Base-by-base conservation (phyloP, 2,329 filamentous ascomycete genomes). In the Botrytis fragariae region DNA sequence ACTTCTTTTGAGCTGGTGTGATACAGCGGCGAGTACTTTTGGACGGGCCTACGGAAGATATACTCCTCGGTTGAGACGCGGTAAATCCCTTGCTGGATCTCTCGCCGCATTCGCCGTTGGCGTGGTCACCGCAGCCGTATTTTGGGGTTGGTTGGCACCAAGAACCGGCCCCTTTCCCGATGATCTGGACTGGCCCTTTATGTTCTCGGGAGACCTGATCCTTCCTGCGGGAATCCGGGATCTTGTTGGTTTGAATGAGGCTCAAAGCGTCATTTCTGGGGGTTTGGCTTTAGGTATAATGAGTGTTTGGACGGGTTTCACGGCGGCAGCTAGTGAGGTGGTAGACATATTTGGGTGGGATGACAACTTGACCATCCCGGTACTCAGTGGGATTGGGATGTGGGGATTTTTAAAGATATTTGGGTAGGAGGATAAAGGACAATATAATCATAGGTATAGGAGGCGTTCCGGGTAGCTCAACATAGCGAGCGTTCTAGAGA, bases 311-410 rank as follows among this genome's bases (percentile, higher is more conserved):
- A 95, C 95, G 10, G 96, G 96, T n/a, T 83, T 98, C 61, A 89
- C 95, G 71, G 96, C 94, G 60, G 93, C 94, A 73, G 90, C 91
- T 62, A 98, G 94, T 80, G 96, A 99, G 83, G 92, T 95, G 25
- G 87, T 97, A 63, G 94, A 99, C 83, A 80, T 98, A 0, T 98
- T 94, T 81, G 93, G 94, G 65, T 95, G 94, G 92, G 96, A 99
- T 80, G 96, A 99, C 84, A 99, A 99, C 83, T 85, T 99, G 78
- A 98, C 95, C 68, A 99, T 99, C 82, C 96, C 96, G 3, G 90
- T 97, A 39, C 86, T 99, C 68, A 97, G 94, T 81, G 94, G 95
- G 37, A 83, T 94, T 63, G 95, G 95, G 10, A 90, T 99, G 75
- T 97, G 93, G 91, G 92, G 92, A 0, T 98, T 99, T 82, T 86